Evolutionary conservation across 2,329 filamentous ascomycete species (phyloP), one percentile per base, ranked within the genome.

Genomic region (Fusarium algeriense): DNA sequence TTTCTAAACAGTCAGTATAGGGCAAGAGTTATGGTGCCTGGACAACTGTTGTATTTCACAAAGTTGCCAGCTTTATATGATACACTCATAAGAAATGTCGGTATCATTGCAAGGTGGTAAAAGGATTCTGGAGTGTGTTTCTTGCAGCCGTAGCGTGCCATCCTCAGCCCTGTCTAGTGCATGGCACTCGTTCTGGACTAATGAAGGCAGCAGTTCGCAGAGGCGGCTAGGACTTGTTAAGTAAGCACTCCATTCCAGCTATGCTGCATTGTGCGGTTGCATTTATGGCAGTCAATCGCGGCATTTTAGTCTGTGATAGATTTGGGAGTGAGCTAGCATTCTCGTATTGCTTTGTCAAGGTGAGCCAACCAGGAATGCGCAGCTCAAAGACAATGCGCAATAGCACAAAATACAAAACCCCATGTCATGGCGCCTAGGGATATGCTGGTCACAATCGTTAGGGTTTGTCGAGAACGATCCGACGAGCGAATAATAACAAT

Each of bases 161-260:
- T 50, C 61, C 52, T 75, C 73, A 75, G 73, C 73, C 73, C 73
- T 75, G 71, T 60, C 70, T 64, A 74, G 49, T 40, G 38, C 41
- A 46, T 63, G 52, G 55, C 44, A 46, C 40, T 49, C 40, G 43
- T 49, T 10, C 23, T 46, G 13, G 48, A 69, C 59, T 32, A 54
- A 64, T 44, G 30, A 34, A 66, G 49, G 45, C 58, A 69, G 58
- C 43, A 60, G 43, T 46, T 69, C 44, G 45, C 38, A 40, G 23
- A 68, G 37, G 40, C 20, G 50, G 30, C 15, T 37, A 43, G 35
- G 32, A 34, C 48, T 32, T 55, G 30, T 44, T 49, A 45, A 57
- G 53, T 30, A 58, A 61, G 43, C 59, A 71, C 60, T 60, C 28
- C 48, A 71, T 69, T 64, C 15, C 44, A 23, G 20, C 63, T 55